Evolutionary conservation across 805 yeast species (phyloP).

Genomic region (Isabelozyma gotoi): DNA sequence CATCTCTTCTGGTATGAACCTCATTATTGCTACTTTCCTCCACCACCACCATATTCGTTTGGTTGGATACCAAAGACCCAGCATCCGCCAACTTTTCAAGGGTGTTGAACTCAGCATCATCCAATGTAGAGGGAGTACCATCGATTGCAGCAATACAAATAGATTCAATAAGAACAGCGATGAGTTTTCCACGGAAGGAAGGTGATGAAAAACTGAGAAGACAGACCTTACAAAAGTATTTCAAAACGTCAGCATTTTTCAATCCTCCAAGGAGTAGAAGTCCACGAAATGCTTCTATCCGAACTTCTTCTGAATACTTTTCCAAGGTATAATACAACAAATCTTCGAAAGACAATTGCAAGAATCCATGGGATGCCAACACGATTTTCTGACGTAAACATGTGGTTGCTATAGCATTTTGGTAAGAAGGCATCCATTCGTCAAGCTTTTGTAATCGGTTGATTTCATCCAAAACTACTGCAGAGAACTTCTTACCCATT

Average conservation of each 20-base stretch:
- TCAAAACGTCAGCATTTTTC: conserved; percentile 58
- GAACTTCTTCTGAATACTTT: conserved; percentile 47
- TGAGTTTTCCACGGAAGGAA: conserved; percentile 49
- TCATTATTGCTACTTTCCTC: conserved; percentile 50
- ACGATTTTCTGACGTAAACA: conserved; percentile 60
- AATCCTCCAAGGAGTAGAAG: conserved; percentile 75
- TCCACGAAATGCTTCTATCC: conserved; percentile 70
- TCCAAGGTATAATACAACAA: conserved; percentile 52
- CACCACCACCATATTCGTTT: conserved; percentile 49
- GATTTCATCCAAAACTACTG: conserved; percentile 56
- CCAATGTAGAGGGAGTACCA: conserved; percentile 57
- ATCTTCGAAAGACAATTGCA: conserved; percentile 53
- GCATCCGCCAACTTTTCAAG: conserved; percentile 23
- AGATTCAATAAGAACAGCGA: conserved; percentile 46
- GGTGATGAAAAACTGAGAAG: conserved; percentile 53
- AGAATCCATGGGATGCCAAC: conserved; percentile 56
- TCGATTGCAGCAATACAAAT: conserved; percentile 67
- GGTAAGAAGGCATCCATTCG: conserved; percentile 79
- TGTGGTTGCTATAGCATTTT: conserved; percentile 50
- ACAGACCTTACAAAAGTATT: conserved; percentile 58
- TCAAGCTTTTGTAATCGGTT: conserved; percentile 78
- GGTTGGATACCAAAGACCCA: conserved; percentile 15
- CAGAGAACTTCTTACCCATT: conserved; percentile 17
- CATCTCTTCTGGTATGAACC: conserved; percentile 58
- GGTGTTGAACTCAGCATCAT: conserved; percentile 62